Base-by-base conservation (phyloP, 805 yeast species). In the Blastobotrys parvus region DNA sequence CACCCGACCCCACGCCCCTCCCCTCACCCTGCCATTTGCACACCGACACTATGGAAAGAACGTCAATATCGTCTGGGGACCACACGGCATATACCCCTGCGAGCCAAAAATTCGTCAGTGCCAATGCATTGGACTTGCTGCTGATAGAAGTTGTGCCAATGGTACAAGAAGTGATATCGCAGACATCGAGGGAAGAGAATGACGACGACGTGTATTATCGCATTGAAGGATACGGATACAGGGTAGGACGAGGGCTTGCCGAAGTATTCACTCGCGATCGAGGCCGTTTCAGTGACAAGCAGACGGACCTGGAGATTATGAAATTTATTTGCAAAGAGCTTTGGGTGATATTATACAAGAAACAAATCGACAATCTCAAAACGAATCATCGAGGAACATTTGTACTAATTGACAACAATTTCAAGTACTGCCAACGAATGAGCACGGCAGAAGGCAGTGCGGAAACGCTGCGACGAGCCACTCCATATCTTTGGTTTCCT, bases 321-420 rank as follows among this genome's bases (percentile, higher is more conserved):
- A 90, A 90, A 63, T 88, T 86, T 59, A 75, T 92, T 3, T 89
- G 97, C 59, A 74, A 94, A 37, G 97, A 89, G 52, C 82, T 89
- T 22, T 92, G 97, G 97, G 78, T 75, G 53, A 64, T 73, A 42
- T 58, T 90, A 22, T 87, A 77, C 63, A 77, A 79, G 31, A 90
- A 88, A 62, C 96, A 84, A 59, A 85, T 92, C 69, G 97, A 89
- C 59, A 88, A 87, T 52, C 69, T 92, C 45, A 75, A 94, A 48
- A 92, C 98, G 1, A 92, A 92, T 58, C 97, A 92, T 60, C 66
- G 94, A 31, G 82, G 92, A 4, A 83, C 89, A 0, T 85, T 78
- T 60, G 90, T 87, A 20, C 68, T 86, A 35, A 76, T 85, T 7
- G 95, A 86, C 58, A 76, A 73, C 58, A 65, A 65, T 42, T 82